Evolutionary conservation across 345 rosid species (phyloP).

Genomic region (Trapa incisa): DNA sequence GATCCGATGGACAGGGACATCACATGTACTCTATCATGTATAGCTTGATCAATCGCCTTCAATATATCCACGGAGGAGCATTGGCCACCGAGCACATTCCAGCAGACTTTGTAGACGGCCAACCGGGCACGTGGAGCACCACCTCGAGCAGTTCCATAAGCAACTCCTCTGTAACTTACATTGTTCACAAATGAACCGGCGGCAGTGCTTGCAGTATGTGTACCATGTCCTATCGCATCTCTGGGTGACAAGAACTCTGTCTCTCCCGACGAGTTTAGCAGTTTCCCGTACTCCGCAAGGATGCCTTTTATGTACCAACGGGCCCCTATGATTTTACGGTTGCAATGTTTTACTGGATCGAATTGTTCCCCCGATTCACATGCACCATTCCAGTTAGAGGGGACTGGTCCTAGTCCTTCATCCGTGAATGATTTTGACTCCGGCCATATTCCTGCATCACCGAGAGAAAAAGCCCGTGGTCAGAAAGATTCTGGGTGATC

Average conservation of each 20-base stretch:
- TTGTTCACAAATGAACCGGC: slow-evolving; percentile 31
- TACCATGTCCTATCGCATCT: slow-evolving; percentile 50
- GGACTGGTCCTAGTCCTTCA: slow-evolving; percentile 34
- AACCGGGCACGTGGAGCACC: slow-evolving; percentile 43
- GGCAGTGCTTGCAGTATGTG: slow-evolving; percentile 48
- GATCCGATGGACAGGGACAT: slow-evolving; percentile 23
- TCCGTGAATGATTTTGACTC: slow-evolving; percentile 36
- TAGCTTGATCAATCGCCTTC: slow-evolving; percentile 44
- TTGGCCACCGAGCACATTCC: slow-evolving; percentile 19
- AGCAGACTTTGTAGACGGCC: slow-evolving; percentile 48
- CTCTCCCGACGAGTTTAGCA: slow-evolving; percentile 20
- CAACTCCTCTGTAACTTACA: slow-evolving; percentile 29
- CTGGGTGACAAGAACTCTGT: slow-evolving; percentile 34
- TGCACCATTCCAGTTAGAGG: slow-evolving; percentile 39
- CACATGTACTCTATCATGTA: slow-evolving; percentile 31
- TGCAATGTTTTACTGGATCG: slow-evolving; percentile 24
- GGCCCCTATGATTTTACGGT: slow-evolving; percentile 45
- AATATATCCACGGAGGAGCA: slow-evolving; percentile 36
- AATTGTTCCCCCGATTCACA: slow-evolving; percentile 26
- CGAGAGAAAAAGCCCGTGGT: background rate
- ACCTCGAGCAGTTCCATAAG: slow-evolving; percentile 29
- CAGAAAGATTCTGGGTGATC: background rate
- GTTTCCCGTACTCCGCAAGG: slow-evolving; percentile 23
- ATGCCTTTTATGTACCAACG: slow-evolving; percentile 28
- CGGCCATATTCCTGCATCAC: slow-evolving; percentile 28